Conservation (phyloP, 495 filamentous ascomycete genomes). For the Daldinia bambusicola region DNA sequence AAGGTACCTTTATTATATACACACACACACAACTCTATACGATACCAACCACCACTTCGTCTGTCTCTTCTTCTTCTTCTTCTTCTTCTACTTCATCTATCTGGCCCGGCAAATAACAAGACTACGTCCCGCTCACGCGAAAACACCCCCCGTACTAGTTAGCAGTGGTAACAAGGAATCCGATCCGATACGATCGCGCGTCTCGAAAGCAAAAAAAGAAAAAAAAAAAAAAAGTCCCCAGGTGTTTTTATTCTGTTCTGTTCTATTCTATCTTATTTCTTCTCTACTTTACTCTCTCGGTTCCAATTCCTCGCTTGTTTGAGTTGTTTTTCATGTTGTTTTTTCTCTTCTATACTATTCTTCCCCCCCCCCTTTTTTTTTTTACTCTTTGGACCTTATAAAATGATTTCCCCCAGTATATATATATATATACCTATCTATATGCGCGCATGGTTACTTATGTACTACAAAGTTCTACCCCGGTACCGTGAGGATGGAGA, state of each 20-base stretch:
- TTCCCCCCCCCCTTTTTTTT: not conserved
- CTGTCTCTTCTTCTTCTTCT: not conserved
- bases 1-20: not conserved
- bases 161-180: not conserved
- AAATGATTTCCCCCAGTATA: constrained; percentile 2
- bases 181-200: not conserved
- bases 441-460: not conserved
- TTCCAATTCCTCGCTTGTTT: not conserved
- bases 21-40: not conserved
- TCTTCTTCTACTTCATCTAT: constrained; percentile 13
- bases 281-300: not conserved
- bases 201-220: constrained; percentile 1
- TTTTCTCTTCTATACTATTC: not conserved
- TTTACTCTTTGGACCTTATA: not conserved
- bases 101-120: constrained; percentile 42
- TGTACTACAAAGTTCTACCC: not conserved
- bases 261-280: not conserved
- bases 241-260: not conserved
- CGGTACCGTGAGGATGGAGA: not conserved
- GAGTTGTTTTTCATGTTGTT: not conserved
- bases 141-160: constrained; percentile 15
- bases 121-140: constrained; percentile 57
- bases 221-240: not conserved
- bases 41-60: not conserved
- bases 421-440: not conserved